Evolutionary conservation across 768 basidiomycete species (phyloP).

Genomic region (Gyrodon lividus): DNA sequence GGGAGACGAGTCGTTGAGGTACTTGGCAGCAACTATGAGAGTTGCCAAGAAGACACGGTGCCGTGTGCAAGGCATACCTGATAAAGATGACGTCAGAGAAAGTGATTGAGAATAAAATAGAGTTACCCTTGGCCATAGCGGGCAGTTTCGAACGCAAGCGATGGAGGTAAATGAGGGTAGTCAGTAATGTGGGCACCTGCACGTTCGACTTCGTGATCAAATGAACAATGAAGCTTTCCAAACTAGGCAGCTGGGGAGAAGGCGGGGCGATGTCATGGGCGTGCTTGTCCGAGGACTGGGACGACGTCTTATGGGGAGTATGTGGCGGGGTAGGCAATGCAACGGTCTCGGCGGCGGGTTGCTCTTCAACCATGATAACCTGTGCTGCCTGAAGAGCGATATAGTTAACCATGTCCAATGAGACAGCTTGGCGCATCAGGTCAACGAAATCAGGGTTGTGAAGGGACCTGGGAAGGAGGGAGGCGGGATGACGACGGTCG

Average conservation of each 20-base stretch:
- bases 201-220: conserved; percentile 83
- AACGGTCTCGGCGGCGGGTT: conserved; percentile 30
- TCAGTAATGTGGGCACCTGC: conserved; percentile 85
- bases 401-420: conserved; percentile 82
- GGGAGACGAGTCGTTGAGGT: conserved; percentile 93
- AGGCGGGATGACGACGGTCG: conserved; percentile 65
- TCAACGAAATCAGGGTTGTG: conserved; percentile 83
- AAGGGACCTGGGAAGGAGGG: conserved; percentile 69
- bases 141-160: conserved; percentile 81
- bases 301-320: conserved; percentile 52
- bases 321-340: conserved; percentile 65
- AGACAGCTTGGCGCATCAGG: conserved; percentile 75
- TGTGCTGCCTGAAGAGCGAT: conserved; percentile 76
- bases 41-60: conserved; percentile 96
- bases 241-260: conserved; percentile 49
- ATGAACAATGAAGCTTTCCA: conserved; percentile 82
- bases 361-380: conserved; percentile 70
- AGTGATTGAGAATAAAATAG: not conserved
- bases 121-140: conserved; percentile 78
- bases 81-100: conserved; percentile 8
- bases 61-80: conserved; percentile 84
- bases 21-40: conserved; percentile 94
- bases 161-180: conserved; percentile 90
- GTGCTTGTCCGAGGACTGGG: conserved; percentile 34
- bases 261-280: conserved; percentile 26